A percentile compares a stretch with the other conserved stretches of the same genome.
Evolutionary conservation across 2,329 filamentous ascomycete species (phyloP).

Genomic region (Fusarium caatingaense): DNA sequence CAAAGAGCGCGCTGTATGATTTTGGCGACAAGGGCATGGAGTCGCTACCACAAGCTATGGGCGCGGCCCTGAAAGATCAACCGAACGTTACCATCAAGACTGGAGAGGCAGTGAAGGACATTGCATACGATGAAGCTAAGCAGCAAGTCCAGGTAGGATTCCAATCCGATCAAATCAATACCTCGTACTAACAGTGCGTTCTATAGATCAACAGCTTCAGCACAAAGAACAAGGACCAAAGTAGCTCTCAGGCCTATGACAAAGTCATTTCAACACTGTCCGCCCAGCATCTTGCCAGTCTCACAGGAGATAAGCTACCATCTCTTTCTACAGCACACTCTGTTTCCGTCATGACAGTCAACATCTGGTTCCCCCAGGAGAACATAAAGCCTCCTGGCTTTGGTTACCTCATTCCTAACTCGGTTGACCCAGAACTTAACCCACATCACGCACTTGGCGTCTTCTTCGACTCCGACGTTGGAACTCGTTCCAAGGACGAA

Average conservation of each 20-base stretch:
- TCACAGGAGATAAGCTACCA: conserved; percentile 56
- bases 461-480: conserved; percentile 83
- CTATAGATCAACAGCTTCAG: conserved; percentile 33
- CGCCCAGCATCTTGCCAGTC: conserved; percentile 56
- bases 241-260: conserved; percentile 53
- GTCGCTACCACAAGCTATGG: conserved; percentile 67
- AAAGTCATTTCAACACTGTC: conserved; percentile 75
- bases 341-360: conserved; percentile 91
- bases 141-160: conserved; percentile 57
- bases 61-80: conserved; percentile 59
- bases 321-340: conserved; percentile 67
- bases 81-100: conserved; percentile 70
- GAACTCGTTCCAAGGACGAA: conserved; percentile 62
- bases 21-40: conserved; percentile 69
- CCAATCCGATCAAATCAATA: not conserved
- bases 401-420: conserved; percentile 89
- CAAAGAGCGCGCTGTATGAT: conserved; percentile 50
- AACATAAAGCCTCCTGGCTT: conserved; percentile 77
- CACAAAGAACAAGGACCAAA: conserved; percentile 1
- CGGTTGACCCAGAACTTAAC: conserved; percentile 76
- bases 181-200: not conserved
- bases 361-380: conserved; percentile 81
- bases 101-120: conserved; percentile 58
- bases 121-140: conserved; percentile 55
- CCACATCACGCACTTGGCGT: conserved; percentile 88